These are phyloP conservation scores for Comarum palustre DNA, from an alignment of 306 rosid genomes.

Conservation along the genomic window DNA sequence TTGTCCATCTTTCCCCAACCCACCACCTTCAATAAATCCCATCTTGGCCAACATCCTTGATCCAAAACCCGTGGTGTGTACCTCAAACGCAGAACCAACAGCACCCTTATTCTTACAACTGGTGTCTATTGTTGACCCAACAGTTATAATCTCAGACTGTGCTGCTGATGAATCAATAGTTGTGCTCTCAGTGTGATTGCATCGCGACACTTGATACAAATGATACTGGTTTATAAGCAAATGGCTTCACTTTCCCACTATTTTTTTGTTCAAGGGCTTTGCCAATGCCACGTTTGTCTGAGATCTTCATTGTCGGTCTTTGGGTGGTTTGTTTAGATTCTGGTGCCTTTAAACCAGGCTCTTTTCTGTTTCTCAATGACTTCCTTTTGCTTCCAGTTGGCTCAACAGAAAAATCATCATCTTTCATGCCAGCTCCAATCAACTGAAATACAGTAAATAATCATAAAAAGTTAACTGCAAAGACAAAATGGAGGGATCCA, in stretches of 20 bases:
- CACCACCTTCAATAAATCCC: conserved; percentile 79
- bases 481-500: background rate
- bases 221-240: conserved; percentile 68
- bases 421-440: conserved; percentile 55
- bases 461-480: conserved; percentile 4
- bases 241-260: conserved; percentile 45
- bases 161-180: too few species aligned
- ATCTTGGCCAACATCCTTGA: conserved; percentile 93
- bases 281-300: conserved; percentile 37
- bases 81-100: conserved; percentile 60
- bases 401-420: conserved; percentile 58
- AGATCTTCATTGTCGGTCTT: conserved; percentile 35
- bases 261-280: conserved; percentile 46
- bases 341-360: conserved; percentile 27
- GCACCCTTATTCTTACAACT: conserved; percentile 26
- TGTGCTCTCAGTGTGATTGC: conserved; percentile 45
- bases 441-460: conserved; percentile 43
- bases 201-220: conserved; percentile 67
- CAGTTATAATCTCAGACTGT: conserved; percentile 32
- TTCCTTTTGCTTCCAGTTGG: conserved; percentile 30
- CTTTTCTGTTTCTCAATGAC: conserved; percentile 43
- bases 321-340: conserved; percentile 32
- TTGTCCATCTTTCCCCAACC: conserved; percentile 83
- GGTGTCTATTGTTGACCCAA: conserved; percentile 31
- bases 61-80: conserved; percentile 87